Evolutionary conservation across 1,139 yeast species (phyloP), one percentile per base, ranked within the genome.

Genomic region (Yamadazyma kanchanaburiensis): DNA sequence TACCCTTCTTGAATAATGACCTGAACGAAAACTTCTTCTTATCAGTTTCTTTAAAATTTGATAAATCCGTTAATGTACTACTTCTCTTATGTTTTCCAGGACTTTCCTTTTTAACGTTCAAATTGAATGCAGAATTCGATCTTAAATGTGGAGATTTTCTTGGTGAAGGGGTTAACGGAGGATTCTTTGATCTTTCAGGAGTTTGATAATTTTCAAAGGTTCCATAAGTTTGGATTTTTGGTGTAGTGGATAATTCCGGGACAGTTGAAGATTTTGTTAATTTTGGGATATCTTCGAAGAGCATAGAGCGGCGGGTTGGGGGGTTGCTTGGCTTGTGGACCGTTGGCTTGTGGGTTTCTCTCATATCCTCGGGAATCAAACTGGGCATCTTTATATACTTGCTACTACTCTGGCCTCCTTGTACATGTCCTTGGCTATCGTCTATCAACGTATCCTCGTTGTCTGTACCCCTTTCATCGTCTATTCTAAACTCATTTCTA

Each of bases 1-100:
- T 21, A 15, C 22, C 32, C 26, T 34, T 37, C 39, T 60, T 65
- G 48, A 68, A 68, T 24, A 68, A 49, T 2, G 64, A 48, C 31
- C 53, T 60, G 48, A 68, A 62, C 26, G 70, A 63, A 39, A 68
- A 68, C 36, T 56, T 59, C 38, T 64, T 66, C 47, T 52, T 55
- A 15, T 29, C 32, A 12, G 47, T 51, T 5, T 28, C 32, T 5
- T 46, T 31, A 5, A 48, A 25, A 8, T 41, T 35, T 1, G 55
- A 33, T 12, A 53, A 40, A 25, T 57, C 55, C 10, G 52, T 44
- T 25, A 51, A 33, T 6, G 61, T 55, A 23, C 41, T 46, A 34
- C 64, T 57, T 39, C 66, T 45, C 25, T 47, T 55, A 31, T 53
- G 61, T 27, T 37, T 39, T 3, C 28, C 32, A 5, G 46, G 46